phyloP scores from a whole-genome alignment of 148 eudicot genomes.

The Nepenthes mirabilis region DNA sequence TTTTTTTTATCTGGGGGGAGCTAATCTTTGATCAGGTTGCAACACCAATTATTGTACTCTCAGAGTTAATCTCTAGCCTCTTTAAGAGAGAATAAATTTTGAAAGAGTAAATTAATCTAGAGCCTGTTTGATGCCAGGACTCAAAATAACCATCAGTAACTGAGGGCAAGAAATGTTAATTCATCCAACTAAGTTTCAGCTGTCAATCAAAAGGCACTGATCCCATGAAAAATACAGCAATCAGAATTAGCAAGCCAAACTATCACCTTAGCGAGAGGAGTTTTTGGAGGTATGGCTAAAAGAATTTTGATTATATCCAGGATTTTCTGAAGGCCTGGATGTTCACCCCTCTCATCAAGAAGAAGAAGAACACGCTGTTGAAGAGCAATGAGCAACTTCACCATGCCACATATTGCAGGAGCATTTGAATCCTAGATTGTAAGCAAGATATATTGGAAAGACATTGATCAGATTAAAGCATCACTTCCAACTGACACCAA shows the following conservation, averaged over 20 bases:
- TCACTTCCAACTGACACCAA: not conserved
- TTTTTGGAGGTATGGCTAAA: slow-evolving; percentile 63
- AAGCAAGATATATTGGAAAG: slow-evolving; percentile 4
- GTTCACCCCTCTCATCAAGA: slow-evolving; percentile 55
- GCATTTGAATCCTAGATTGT: slow-evolving; percentile 64
- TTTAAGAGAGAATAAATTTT: too few relatives aligned
- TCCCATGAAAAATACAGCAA: not conserved
- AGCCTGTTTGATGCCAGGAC: too few relatives aligned
- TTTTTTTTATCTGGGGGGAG: too few relatives aligned
- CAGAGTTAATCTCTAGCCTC: too few relatives aligned
- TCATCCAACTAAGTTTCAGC: too few relatives aligned
- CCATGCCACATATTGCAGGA: slow-evolving; percentile 61
- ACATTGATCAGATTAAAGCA: not conserved
- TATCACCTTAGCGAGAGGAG: slow-evolving; percentile 81
- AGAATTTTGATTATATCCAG: slow-evolving; percentile 66
- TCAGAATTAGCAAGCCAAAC: slow-evolving; percentile 2
- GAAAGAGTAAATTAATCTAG: too few relatives aligned
- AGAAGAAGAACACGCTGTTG: slow-evolving; percentile 34
- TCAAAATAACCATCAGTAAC: too few relatives aligned
- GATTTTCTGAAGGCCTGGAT: slow-evolving; percentile 70
- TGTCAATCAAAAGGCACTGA: too few relatives aligned
- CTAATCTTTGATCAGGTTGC: too few relatives aligned
- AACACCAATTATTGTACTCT: too few relatives aligned
- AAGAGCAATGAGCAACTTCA: slow-evolving; percentile 43
- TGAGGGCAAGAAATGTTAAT: too few relatives aligned